Evolutionary conservation across 192 early-diverging fungal species (phyloP).

Genomic region (Gaertneriomyces semiglobifer): DNA sequence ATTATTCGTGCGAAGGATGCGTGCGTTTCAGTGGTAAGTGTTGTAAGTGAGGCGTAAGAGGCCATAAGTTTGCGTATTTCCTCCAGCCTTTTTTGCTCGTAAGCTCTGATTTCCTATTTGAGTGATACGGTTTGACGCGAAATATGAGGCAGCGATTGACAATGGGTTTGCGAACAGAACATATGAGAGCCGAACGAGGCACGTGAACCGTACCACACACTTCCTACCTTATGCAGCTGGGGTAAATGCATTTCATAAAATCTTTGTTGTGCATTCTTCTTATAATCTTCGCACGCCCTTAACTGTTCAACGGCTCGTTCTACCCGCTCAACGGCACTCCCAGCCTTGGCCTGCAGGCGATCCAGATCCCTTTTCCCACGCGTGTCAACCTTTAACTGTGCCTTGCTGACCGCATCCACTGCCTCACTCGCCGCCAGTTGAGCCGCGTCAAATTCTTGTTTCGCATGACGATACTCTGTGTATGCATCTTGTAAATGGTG

Average conservation of each 20-base stretch:
- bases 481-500: constrained; percentile 22
- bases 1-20: constrained; percentile 16
- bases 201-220: constrained; percentile 23
- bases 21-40: constrained; percentile 20
- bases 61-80: constrained; percentile 26
- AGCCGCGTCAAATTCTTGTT: constrained; percentile 26
- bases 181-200: constrained; percentile 23
- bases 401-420: constrained; percentile 19
- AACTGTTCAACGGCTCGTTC: constrained; percentile 9
- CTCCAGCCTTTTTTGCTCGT: constrained; percentile 21
- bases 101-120: constrained; percentile 15
- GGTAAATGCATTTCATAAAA: constrained; percentile 23
- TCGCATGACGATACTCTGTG: constrained; percentile 23
- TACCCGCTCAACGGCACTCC: constrained; percentile 19
- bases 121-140: neutral
- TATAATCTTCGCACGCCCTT: constrained; percentile 15
- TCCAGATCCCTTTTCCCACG: constrained; percentile 23
- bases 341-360: constrained; percentile 20
- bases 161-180: too few relatives aligned
- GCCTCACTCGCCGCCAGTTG: constrained; percentile 16
- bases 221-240: constrained; percentile 3
- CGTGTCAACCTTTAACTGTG: constrained; percentile 17
- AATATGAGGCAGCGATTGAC: too few relatives aligned
- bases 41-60: constrained; percentile 31
- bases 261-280: constrained; percentile 11